Percentiles rank a stretch among this genome's conserved stretches.
Evolutionary conservation across 2,329 filamentous ascomycete species (phyloP).

Genomic region (Xylariales sp.): DNA sequence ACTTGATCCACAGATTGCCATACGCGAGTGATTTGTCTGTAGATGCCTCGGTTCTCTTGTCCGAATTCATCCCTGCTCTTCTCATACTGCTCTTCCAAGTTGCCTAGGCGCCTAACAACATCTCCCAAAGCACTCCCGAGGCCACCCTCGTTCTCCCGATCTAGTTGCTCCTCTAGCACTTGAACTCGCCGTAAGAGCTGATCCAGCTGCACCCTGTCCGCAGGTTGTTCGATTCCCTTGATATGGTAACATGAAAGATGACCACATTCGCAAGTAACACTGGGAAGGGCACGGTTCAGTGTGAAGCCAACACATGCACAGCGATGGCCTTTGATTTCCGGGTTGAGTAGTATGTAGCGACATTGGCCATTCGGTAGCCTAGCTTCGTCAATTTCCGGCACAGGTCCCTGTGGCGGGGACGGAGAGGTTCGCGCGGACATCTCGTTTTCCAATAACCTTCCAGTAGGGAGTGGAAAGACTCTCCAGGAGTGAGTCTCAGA

Average conservation of each 20-base stretch:
- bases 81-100: constrained; percentile 51
- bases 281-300: constrained; percentile 47
- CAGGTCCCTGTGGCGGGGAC: constrained; percentile 21
- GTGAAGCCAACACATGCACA: constrained; percentile 56
- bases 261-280: constrained; percentile 53
- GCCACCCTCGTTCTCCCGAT: constrained; percentile 31
- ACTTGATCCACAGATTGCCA: constrained; percentile 48
- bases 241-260: constrained; percentile 57
- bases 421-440: constrained; percentile 25
- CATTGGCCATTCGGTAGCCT: constrained; percentile 54
- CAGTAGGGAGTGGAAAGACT: no score
- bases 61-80: constrained; percentile 46
- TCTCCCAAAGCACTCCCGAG: constrained; percentile 25
- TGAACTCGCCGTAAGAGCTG: constrained; percentile 42
- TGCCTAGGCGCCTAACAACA: constrained; percentile 40
- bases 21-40: constrained; percentile 48
- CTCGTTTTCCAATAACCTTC: no score
- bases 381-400: constrained; percentile 33
- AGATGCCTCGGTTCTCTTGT: constrained; percentile 49
- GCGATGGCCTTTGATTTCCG: constrained; percentile 52
- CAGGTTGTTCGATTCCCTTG: constrained; percentile 38
- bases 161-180: constrained; percentile 39
- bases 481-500: no score
- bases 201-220: constrained; percentile 43
- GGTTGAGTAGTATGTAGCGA: constrained; percentile 53